Evolutionary conservation across 768 basidiomycete species (phyloP), one percentile per base, ranked within the genome.

Genomic region (Boletus reticulatus): DNA sequence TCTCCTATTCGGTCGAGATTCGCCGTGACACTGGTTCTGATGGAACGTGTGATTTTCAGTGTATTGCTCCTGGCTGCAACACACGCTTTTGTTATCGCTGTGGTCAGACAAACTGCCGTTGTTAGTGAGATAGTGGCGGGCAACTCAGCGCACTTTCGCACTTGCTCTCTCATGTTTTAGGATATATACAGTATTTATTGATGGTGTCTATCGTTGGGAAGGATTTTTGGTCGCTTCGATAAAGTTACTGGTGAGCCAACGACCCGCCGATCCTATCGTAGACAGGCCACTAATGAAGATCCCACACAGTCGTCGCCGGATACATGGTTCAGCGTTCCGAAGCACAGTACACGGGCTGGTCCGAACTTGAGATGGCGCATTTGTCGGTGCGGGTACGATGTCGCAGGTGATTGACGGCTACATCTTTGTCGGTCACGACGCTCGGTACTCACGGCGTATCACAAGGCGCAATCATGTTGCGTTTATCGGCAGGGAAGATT

Each of bases 31-130:
- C 37, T 38, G 51, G 42, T 34, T 11, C 9, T 39, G 38, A 50
- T 44, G 32, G 22, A 13, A 13, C 29, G 50, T 46, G 20, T 38
- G 27, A 11, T 14, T 52, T 24, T 29, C 44, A 84, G 83, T 84
- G 81, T 55, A 74, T 77, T n/a, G 67, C 80, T 0, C 82, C 82
- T 1, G 80, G 77, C 6, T 85, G 84, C 54, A 83, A 84, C 57
- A 78, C 78, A 54, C 81, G 83, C 49, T 83, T 82, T 56, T 83
- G 82, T 51, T 82, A 84, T 53, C 46, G 62, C 9, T 83, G 82
- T 56, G 81, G 81, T 14, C 60, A 62, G 13, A 63, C 63, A 62
- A 37, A 75, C 78, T 5, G 76, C 72, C 1, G 47, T 73, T 16
- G 62, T 62, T 7, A 46, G 41, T 13, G 77, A 75, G 31, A 69